Conservation (phyloP, 257 asterid species). For the Ajuga chamaepitys region DNA sequence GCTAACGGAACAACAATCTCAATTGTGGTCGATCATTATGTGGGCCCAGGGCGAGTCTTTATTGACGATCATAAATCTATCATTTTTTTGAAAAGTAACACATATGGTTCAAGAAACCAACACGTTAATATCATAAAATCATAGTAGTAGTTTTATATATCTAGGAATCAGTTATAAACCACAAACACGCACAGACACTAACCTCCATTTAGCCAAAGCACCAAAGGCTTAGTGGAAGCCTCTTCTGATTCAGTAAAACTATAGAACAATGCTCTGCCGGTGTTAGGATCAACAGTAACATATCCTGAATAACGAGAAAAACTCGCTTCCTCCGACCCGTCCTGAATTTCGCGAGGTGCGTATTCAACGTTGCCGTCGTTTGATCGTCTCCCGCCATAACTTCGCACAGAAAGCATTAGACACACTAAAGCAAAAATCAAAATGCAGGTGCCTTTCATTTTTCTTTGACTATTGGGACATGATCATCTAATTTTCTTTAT, state of each 20-base stretch:
- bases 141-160: too few relatives aligned
- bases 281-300: constrained; percentile 29
- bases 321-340: constrained; percentile 28
- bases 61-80: too few relatives aligned
- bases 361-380: background rate
- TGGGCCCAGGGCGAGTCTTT: too few relatives aligned
- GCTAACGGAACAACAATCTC: too few relatives aligned
- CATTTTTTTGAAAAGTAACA: too few relatives aligned
- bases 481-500: background rate
- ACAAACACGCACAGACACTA: background rate
- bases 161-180: background rate
- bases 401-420: constrained; percentile 12
- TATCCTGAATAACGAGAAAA: constrained; percentile 36
- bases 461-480: background rate
- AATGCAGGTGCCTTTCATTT: constrained; percentile 22
- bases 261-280: constrained; percentile 33
- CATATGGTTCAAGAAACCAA: too few relatives aligned
- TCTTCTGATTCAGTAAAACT: constrained; percentile 26
- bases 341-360: constrained; percentile 16
- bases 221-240: constrained; percentile 31
- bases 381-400: constrained; percentile 16
- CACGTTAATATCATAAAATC: too few relatives aligned
- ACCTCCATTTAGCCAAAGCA: constrained; percentile 44
- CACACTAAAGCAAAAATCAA: constrained; percentile 11
- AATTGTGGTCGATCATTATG: too few relatives aligned